Evolutionary conservation across 805 yeast genomes (phyloP).

Genomic region (Metschnikowia vanudenii): DNA sequence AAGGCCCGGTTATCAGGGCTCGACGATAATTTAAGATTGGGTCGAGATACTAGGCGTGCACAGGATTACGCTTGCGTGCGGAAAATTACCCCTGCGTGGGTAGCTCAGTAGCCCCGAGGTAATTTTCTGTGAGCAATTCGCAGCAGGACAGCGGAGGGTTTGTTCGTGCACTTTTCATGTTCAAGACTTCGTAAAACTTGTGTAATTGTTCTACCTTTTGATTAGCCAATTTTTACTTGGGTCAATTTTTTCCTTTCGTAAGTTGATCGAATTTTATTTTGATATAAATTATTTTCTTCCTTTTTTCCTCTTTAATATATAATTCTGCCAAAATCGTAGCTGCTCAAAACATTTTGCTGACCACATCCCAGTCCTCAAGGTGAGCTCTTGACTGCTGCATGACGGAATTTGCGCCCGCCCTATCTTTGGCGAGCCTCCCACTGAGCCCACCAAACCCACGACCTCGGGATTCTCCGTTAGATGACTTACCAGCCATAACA

Average conservation of each 20-base stretch:
- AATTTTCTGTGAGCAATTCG: not conserved
- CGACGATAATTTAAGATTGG: constrained; percentile 20
- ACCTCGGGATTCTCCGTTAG: constrained; percentile 1
- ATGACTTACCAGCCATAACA: constrained; percentile 7
- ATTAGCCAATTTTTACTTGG: too few relatives aligned
- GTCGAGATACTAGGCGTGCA: constrained; percentile 10
- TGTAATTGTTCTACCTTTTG: too few relatives aligned
- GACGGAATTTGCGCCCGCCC: constrained; percentile 11
- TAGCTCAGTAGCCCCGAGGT: not conserved
- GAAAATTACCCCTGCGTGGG: constrained; percentile 5
- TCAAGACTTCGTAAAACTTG: too few relatives aligned
- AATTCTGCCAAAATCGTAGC: not conserved
- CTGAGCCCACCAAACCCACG: not conserved
- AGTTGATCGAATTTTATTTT: too few relatives aligned
- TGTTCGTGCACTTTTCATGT: too few relatives aligned
- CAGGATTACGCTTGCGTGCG: constrained; percentile 9
- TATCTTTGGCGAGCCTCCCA: constrained; percentile 9
- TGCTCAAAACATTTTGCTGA: constrained; percentile 27
- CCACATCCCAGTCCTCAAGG: constrained; percentile 38
- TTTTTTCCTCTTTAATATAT: too few relatives aligned
- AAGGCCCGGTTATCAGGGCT: constrained; percentile 16
- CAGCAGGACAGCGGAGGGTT: too few relatives aligned
- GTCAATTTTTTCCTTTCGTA: too few relatives aligned
- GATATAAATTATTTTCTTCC: too few relatives aligned
- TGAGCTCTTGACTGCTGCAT: constrained; percentile 27